Evolutionary conservation across 2,329 filamentous ascomycete species (phyloP).

Genomic region (Arthrinium phaeospermum): DNA sequence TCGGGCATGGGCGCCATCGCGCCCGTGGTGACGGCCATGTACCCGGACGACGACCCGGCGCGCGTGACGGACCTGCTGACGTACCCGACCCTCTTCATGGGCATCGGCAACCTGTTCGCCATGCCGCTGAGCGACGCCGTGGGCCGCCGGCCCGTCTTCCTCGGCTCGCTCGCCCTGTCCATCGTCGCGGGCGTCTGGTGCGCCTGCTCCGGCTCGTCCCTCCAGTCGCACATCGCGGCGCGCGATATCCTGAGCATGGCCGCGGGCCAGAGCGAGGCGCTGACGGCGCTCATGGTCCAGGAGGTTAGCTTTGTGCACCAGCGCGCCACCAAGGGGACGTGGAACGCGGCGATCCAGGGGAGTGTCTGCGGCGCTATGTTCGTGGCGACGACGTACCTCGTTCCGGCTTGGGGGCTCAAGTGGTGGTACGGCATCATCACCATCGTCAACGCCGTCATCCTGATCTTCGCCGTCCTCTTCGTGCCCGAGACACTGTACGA

Average conservation of each 20-base stretch:
- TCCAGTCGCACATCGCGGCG: constrained; percentile 34
- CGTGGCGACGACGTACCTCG: constrained; percentile 29
- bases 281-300: constrained; percentile 31
- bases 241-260: constrained; percentile 39
- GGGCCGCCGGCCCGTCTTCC: constrained; percentile 39
- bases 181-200: constrained; percentile 34
- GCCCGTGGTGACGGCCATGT: constrained; percentile 26
- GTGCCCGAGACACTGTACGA: constrained; percentile 30
- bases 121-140: constrained; percentile 42
- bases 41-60: constrained; percentile 28
- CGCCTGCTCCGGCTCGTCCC: constrained; percentile 29
- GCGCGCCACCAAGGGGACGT: constrained; percentile 25
- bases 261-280: constrained; percentile 40
- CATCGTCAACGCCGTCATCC: constrained; percentile 26
- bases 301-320: constrained; percentile 34
- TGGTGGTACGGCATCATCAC: constrained; percentile 34
- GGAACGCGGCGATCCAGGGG: constrained; percentile 29
- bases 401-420: constrained; percentile 24
- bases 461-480: constrained; percentile 26
- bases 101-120: constrained; percentile 38
- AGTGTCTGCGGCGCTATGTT: constrained; percentile 27
- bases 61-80: constrained; percentile 38
- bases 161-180: constrained; percentile 35
- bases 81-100: constrained; percentile 37
- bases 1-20: constrained; percentile 24